Evolutionary conservation across 192 early-diverging fungal genomes (phyloP), one percentile per base, ranked within the genome.

Genomic region (Diversispora epigaea): DNA sequence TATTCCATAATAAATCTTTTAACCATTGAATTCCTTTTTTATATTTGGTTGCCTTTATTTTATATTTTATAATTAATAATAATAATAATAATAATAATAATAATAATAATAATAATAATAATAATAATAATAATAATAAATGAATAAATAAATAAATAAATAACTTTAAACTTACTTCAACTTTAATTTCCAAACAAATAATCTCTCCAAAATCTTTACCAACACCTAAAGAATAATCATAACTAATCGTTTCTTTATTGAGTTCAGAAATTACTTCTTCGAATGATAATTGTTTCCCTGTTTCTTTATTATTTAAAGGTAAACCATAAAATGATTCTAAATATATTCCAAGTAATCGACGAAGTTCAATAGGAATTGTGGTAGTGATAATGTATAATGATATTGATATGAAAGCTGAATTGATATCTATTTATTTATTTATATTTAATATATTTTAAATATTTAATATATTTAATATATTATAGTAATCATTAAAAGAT

Each of bases 221-320:
- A 44, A 79, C 77, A 45, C 88, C 88, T 1, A 84, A 60, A 6
- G 73, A 71, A 32, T 80, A 80, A 47, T 72, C 70, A 62, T 82
- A 84, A n/a, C 80, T 77, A 14, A 89, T 69, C 4, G 86, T 89
- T 25, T 89, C 88, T 67, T 84, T 79, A 50, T 83, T 81, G 44
- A 89, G 61, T n/a, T 77, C 79, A 45, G 82, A 84, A 9, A 87
- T 81, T 9, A 89, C 84, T 17, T 81, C 78, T 76, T 89, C 88
- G 62, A 84, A 87, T 10, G 77, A 25, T 5, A 82, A 75, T 44
- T 78, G 64, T 9, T 72, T 72, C 4, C 77, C 80, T 10, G 80
- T 71, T 12, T 77, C 70, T 11, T 75, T 75, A 32, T 32, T 32
- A 11, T 83, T 77, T 39, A 89, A 52, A 11, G 88, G 88, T 1